Evolutionary conservation across 805 yeast genomes (phyloP).

Genomic region (Lachancea thermotolerans): DNA sequence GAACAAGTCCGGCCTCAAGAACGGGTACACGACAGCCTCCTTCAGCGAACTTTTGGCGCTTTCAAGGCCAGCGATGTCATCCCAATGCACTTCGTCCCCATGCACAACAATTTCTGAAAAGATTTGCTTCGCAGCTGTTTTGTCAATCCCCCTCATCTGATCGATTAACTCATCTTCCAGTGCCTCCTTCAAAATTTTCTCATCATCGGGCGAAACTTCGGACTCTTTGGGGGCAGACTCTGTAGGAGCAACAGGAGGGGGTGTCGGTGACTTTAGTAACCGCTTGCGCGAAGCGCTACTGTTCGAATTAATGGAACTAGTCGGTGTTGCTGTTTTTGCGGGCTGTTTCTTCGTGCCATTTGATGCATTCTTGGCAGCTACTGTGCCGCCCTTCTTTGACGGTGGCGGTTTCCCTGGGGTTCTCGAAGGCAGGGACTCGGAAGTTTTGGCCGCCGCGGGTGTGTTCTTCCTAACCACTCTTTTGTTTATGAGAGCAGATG

Average conservation of each 20-base stretch:
- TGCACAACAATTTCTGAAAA: constrained; percentile 82
- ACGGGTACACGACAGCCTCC: constrained; percentile 95
- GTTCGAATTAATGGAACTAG: background rate
- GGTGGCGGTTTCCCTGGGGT: background rate
- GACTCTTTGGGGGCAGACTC: background rate
- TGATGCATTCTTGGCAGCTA: background rate
- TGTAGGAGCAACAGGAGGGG: no score
- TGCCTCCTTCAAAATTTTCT: constrained; percentile 15
- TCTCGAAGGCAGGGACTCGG: background rate
- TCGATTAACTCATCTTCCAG: constrained; percentile 25
- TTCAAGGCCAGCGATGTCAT: constrained; percentile 89
- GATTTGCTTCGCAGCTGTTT: constrained; percentile 72
- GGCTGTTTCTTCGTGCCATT: no score
- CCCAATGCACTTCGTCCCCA: constrained; percentile 95
- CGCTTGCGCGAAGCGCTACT: no score
- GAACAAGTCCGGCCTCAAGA: constrained; percentile 87
- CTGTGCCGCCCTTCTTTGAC: background rate
- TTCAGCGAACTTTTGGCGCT: constrained; percentile 81
- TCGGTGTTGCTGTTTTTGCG: background rate
- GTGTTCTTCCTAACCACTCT: constrained; percentile 1
- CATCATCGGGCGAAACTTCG: constrained; percentile 6
- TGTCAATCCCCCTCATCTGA: constrained; percentile 61
- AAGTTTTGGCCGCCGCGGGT: background rate
- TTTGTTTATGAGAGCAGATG: constrained; percentile 1
- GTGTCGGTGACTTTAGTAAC: no score